Base-by-base conservation (phyloP, 306 rosid species). In the Fragaria nilgerrensis region DNA sequence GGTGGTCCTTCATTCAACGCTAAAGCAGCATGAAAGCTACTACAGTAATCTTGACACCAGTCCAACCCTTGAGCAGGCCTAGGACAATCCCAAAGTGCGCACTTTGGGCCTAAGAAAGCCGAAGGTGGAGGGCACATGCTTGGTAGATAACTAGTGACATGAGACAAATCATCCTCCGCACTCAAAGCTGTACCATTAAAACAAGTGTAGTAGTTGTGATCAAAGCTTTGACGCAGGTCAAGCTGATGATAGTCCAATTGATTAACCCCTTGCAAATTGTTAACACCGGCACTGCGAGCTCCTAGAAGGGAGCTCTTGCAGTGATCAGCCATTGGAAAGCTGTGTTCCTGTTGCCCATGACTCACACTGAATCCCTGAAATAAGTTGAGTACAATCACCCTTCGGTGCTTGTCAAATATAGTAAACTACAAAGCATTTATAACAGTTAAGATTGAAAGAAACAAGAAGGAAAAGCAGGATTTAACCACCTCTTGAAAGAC, bases 11-110 rank as follows among this genome's bases (percentile, higher is more conserved):
- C 97, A 83, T 92, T 92, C 87, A 92, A 80, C 13, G 99, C 99
- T 50, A 95, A 84, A 76, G 90, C 88, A 76, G 93, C 91, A 83
- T 95, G 99, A 85, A 90, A 95, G 87, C 91, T 85, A 73, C 99
- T 95, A 88, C 99, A 95, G 73, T 95, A 95, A 84, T 95, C 94
- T 75, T 85, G 92, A 84, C 87, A 89, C 97, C 97, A 95, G 81
- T 89, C 97, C 87, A 91, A 45, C 79, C 91, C 88, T 80, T 92
- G 93, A 77, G 96, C 97, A 69, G 98, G 98, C 82, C 97, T 87
- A 52, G 99, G 96, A 80, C 97, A 95, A 84, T 95, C 99, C 99
- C 99, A 95, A 68, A 95, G 99, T 0, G 99, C 96, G 83, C 99
- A 95, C 73, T 89, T 92, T 75, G 97, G 97, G 85, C 99, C 97